Base-by-base conservation (phyloP, 208 protist genomes). In the Wallacemonas sp. region DNA sequence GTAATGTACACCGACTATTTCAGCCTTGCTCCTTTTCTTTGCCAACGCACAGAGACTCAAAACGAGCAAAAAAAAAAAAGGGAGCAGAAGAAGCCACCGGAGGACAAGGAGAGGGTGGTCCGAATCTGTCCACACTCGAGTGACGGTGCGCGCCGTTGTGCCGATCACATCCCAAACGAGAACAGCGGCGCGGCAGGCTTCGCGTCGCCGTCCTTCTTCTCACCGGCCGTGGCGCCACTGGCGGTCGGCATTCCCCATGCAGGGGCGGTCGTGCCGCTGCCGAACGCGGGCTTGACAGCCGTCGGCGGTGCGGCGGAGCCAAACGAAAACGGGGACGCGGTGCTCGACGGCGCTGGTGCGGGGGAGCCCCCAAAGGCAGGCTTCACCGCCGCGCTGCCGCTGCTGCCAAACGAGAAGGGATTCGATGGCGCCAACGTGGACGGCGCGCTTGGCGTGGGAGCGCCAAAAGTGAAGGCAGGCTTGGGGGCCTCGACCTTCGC, bases 331-430 rank as follows among this genome's bases (percentile, higher is more conserved):
- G 36, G 36, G 36, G 36, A 14, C 14, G 36, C 36, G 36, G 10
- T 41, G 36, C 10, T 41, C 10, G 36, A 41, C 36, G 36, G 36
- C 14, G 36, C 36, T 14, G 36, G 10, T n/a, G n/a, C n/a, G n/a
- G n/a, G n/a, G 31, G 45, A 45, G 23, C 61, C 45, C 22, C 62
- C 64, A 42, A 76, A 74, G 5, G 69, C 57, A 12, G 48, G 48
- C 48, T 55, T 55, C 48, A 55, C 28, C 55, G 32, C 26, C 57
- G 25, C 31, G 12, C 20, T 46, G 52, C 44, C 20, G 20, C 23
- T 25, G 42, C 2, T 26, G 26, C 76, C 78, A 76, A 85, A 77
- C n/a, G 61, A 61, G 48, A 84, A 88, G 11, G 77, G 77, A 32
- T 82, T 77, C 39, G 69, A 41, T 41, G 36, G 36, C 36, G 36